Base-by-base conservation (phyloP, 768 basidiomycete species). In the Sarcodon aspratus region DNA sequence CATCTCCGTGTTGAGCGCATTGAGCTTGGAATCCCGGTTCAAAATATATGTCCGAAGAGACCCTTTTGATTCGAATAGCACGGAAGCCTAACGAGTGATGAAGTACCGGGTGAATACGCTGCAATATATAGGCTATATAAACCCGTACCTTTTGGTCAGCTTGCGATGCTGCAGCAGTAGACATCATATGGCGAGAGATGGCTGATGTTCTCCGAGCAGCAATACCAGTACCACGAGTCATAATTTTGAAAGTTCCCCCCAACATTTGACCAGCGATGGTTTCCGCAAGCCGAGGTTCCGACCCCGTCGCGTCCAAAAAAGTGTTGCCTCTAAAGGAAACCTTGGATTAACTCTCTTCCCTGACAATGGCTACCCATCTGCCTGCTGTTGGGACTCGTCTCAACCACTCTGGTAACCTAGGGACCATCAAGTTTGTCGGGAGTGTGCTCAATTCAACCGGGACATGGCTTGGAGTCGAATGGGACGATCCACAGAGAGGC, bases 381-480 rank as follows among this genome's bases (percentile, higher is more conserved):
- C 67, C 74, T 18, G 33, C 62, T 9, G 52, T 72, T 34, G 82
- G 79, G 50, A 69, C 75, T 42, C 78, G 88, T 48, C 68, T 90
- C 55, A 64, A 54, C 54, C 62, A 75, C 48, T 65, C 70, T 47
- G 76, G 72, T 15, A 60, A 79, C 56, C 59, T 75, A 40, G 90
- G 85, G 2, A 90, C 87, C 4, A 64, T 95, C 53, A 78, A 66
- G 63, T 93, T 75, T 58, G 64, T 74, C 11, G 91, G 91, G 1
- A 53, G 62, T 1, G 79, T 94, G 15, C 67, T 76, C 13, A 74
- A 74, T 11, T 79, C 86, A 0, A 58, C 65, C 3, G 88, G 86
- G 3, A 55, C 64, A 10, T 98, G 94, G 94, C 72, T 93, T n/a
- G 95, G 95, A n/a, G 76, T 97, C 44, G 95, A 98, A 66, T 98